Conservation (phyloP, 2,329 filamentous ascomycete genomes). For the Venturiaceae sp. region DNA sequence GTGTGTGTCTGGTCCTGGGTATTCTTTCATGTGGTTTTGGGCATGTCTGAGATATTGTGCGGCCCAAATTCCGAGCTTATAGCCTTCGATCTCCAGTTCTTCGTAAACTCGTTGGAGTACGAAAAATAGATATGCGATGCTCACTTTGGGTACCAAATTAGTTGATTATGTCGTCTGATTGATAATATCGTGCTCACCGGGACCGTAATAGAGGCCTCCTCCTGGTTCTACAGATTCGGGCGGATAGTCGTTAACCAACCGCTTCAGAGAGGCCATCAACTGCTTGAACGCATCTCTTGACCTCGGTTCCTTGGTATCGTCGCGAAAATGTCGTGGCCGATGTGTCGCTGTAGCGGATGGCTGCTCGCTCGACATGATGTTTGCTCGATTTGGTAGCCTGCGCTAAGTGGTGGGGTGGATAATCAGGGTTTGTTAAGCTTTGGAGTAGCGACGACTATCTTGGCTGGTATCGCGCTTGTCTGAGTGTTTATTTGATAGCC, state of each 20-base stretch:
- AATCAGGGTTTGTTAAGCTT: background rate
- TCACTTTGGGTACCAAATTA: background rate
- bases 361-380: background rate
- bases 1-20: conserved; percentile 32
- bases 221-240: conserved; percentile 34
- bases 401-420: background rate
- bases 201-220: conserved; percentile 41
- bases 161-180: background rate
- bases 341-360: background rate
- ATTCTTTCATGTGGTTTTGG: conserved; percentile 38
- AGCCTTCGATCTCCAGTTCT: conserved; percentile 35
- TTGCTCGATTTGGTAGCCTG: background rate
- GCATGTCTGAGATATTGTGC: conserved; percentile 41
- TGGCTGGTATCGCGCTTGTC: background rate
- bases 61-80: conserved; percentile 37
- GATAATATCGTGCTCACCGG: conserved; percentile 22
- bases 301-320: conserved; percentile 24
- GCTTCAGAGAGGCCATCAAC: conserved; percentile 38
- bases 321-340: conserved; percentile 29
- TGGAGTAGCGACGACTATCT: background rate
- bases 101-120: conserved; percentile 39
- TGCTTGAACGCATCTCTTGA: conserved; percentile 38
- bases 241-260: conserved; percentile 37
- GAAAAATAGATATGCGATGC: conserved; percentile 39
- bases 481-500: background rate